Evolutionary conservation across 805 yeast genomes (phyloP).

Genomic region (Naumovozyma dairenensis): DNA sequence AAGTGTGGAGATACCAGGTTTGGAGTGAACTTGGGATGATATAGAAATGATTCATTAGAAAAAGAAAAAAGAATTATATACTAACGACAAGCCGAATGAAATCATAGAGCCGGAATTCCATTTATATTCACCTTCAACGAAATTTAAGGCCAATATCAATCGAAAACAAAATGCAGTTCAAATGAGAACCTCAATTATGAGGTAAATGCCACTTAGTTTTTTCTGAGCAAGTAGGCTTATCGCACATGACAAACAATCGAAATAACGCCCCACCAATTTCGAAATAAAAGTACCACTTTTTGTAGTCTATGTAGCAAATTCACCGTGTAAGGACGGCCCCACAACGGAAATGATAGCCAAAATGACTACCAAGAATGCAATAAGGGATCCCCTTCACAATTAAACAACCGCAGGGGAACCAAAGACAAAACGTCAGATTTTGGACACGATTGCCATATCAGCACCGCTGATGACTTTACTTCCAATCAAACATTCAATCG

Average conservation of each 20-base stretch:
- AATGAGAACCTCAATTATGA: slow-evolving; percentile 15
- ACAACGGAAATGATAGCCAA: slow-evolving; percentile 43
- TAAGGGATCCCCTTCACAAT: slow-evolving; percentile 18
- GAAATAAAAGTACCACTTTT: slow-evolving; percentile 75
- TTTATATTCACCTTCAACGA: slow-evolving; percentile 46
- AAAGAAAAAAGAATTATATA: slow-evolving; percentile 31
- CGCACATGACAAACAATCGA: slow-evolving; percentile 10
- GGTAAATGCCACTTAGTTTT: not conserved
- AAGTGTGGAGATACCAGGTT: slow-evolving; percentile 10
- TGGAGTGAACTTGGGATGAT: slow-evolving; percentile 12
- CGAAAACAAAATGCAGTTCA: slow-evolving; percentile 17
- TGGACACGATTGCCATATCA: slow-evolving; percentile 49
- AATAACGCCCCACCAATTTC: slow-evolving; percentile 47
- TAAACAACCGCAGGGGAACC: slow-evolving; percentile 31
- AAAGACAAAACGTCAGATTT: slow-evolving; percentile 34
- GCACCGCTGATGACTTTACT: slow-evolving; percentile 64
- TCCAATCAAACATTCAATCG: slow-evolving; percentile 54
- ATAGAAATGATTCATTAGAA: slow-evolving; percentile 38
- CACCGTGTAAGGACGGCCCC: slow-evolving; percentile 64
- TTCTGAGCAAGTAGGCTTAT: slow-evolving; percentile 12
- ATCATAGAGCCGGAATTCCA: slow-evolving; percentile 44
- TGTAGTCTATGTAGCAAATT: slow-evolving; percentile 44
- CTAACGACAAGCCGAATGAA: slow-evolving; percentile 36
- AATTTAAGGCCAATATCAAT: slow-evolving; percentile 17
- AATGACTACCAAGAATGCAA: slow-evolving; percentile 19